A percentile compares a stretch with the other conserved stretches of the same genome.
Conservation (phyloP, 768 basidiomycete genomes). For the Lentinula raphanica region DNA sequence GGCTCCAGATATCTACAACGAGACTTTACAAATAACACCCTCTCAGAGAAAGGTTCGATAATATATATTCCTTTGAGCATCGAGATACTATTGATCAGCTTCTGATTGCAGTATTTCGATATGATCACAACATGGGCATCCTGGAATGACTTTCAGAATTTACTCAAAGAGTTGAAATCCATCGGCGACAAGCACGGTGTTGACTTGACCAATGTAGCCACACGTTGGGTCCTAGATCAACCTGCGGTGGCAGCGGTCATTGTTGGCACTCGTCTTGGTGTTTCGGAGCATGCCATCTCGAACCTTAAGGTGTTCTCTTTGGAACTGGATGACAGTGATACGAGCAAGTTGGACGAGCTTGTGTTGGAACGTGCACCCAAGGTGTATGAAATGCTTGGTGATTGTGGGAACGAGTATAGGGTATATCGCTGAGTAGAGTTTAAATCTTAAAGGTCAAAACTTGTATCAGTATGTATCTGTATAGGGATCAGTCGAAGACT, state of each 20-base stretch:
- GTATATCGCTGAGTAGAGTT: no score
- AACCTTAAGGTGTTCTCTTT: slow-evolving; percentile 45
- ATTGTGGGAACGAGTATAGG: slow-evolving; percentile 54
- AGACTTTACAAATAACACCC: slow-evolving; percentile 40
- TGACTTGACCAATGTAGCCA: slow-evolving; percentile 55
- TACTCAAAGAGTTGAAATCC: slow-evolving; percentile 37
- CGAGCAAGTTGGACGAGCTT: slow-evolving; percentile 41
- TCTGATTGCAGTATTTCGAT: slow-evolving; percentile 44
- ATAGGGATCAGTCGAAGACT: no score
- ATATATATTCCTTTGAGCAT: not conserved
- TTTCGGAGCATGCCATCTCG: slow-evolving; percentile 50
- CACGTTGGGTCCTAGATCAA: slow-evolving; percentile 58
- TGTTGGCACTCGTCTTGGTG: slow-evolving; percentile 50
- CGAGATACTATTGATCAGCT: not conserved
- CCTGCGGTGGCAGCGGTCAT: slow-evolving; percentile 53
- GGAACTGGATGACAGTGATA: slow-evolving; percentile 38
- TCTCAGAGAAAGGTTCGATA: slow-evolving; percentile 58
- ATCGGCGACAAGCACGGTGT: slow-evolving; percentile 47
- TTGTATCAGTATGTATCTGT: no score
- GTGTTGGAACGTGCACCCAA: slow-evolving; percentile 36
- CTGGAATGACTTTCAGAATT: slow-evolving; percentile 50
- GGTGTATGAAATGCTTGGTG: slow-evolving; percentile 39
- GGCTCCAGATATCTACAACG: slow-evolving; percentile 45
- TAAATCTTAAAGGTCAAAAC: no score
- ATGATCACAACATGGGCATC: slow-evolving; percentile 52